A percentile compares a stretch with the other conserved stretches of the same genome.
Evolutionary conservation across 805 yeast species (phyloP).

Genomic region (Barnettozyma vustinii): DNA sequence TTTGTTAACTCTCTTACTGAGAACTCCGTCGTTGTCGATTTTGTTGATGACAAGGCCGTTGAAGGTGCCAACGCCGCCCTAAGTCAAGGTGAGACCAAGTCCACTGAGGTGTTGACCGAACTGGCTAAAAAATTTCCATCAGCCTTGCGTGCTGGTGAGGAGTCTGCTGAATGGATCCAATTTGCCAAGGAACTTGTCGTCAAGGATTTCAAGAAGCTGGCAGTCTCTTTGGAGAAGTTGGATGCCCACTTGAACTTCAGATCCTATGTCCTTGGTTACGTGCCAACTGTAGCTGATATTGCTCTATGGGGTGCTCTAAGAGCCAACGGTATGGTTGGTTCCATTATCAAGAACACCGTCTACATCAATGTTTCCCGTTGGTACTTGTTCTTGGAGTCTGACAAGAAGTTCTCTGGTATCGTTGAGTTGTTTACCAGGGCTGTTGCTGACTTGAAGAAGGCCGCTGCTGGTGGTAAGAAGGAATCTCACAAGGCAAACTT

Average conservation of each 20-base stretch:
- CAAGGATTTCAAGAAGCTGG: constrained; percentile 84
- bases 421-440: constrained; percentile 65
- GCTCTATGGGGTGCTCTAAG: constrained; percentile 92
- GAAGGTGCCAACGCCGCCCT: constrained; percentile 39
- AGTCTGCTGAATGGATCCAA: constrained; percentile 57
- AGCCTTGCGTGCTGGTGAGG: constrained; percentile 29
- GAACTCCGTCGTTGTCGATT: constrained; percentile 51
- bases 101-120: constrained; percentile 36
- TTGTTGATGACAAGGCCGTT: constrained; percentile 67
- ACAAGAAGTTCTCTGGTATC: constrained; percentile 61
- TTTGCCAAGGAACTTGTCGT: constrained; percentile 65
- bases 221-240: constrained; percentile 70
- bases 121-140: constrained; percentile 51
- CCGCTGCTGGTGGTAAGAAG: constrained; percentile 50
- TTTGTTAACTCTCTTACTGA: constrained; percentile 53
- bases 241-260: constrained; percentile 83
- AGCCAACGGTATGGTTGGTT: constrained; percentile 89
- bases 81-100: constrained; percentile 33
- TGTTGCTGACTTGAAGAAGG: constrained; percentile 68
- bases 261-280: constrained; percentile 66
- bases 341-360: constrained; percentile 78
- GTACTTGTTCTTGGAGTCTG: constrained; percentile 74
- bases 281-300: constrained; percentile 72
- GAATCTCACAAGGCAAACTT: constrained; percentile 91
- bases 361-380: constrained; percentile 89